A percentile compares a stretch with the other conserved stretches of the same genome.
These are phyloP conservation scores for Aspergillus diversus DNA, from an alignment of 495 filamentous ascomycete species.

Conservation along the genomic window DNA sequence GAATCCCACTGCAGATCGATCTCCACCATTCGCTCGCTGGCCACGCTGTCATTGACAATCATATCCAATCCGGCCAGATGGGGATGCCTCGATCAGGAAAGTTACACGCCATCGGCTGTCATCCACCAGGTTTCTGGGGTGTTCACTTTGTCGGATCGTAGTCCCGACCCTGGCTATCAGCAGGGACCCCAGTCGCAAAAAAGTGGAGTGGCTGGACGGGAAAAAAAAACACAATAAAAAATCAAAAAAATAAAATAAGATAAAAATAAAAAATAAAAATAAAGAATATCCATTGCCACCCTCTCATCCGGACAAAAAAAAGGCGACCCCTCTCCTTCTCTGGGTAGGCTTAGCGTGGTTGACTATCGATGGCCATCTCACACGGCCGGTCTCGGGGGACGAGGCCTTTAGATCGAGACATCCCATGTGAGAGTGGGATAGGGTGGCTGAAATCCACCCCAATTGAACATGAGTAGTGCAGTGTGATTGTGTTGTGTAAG, in stretches of 20 bases:
- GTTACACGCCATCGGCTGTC: conserved; percentile 20
- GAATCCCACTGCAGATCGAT: background rate
- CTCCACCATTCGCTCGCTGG: background rate
- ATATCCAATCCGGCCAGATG: conserved; percentile 2
- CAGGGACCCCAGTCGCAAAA: background rate
- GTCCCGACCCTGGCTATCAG: background rate
- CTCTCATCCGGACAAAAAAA: no score
- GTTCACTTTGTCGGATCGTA: conserved; percentile 10
- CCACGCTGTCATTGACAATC: conserved; percentile 9
- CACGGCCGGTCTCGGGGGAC: no score
- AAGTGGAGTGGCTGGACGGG: background rate
- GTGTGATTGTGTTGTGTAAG: background rate
- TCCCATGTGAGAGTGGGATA: no score
- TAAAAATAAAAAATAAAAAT: no score
- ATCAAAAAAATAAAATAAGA: no score
- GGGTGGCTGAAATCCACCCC: no score
- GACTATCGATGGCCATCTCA: no score
- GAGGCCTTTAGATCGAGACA: no score
- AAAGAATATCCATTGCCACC: no score
- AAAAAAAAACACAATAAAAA: background rate
- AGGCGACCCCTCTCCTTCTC: no score
- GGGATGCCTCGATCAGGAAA: conserved; percentile 10
- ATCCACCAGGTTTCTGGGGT: conserved; percentile 4
- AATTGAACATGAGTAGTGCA: no score
- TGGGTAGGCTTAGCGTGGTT: no score